A percentile compares a stretch with the other conserved stretches of the same genome.
Conservation (phyloP, 2,329 filamentous ascomycete species). For the Cladosporium phlei region DNA sequence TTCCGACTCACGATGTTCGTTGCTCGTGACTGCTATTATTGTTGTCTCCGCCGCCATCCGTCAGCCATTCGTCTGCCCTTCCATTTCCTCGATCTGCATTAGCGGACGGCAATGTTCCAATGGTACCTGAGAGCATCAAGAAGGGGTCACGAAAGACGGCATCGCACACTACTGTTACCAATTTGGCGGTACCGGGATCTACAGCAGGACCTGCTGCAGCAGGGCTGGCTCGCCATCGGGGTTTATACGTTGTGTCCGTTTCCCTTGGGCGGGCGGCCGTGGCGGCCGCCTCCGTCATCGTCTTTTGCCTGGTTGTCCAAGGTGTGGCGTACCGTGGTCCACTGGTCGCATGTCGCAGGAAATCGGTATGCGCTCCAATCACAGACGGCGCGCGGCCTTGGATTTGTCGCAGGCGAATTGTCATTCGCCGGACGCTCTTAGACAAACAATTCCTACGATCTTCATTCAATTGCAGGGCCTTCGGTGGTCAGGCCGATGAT, state of each 20-base stretch:
- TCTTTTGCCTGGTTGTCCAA: background rate
- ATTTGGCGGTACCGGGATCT: background rate
- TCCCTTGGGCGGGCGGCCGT: background rate
- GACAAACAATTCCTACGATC: background rate
- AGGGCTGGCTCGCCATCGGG: too few relatives aligned
- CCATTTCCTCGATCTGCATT: too few relatives aligned
- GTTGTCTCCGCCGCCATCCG: too few relatives aligned
- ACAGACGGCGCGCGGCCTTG: background rate
- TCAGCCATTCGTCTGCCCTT: too few relatives aligned
- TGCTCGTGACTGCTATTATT: too few relatives aligned
- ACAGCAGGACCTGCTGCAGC: background rate
- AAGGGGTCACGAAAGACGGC: background rate
- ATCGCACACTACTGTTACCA: background rate
- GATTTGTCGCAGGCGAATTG: background rate
- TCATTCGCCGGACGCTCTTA: background rate
- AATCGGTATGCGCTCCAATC: constrained; percentile 6
- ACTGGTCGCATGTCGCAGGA: too few relatives aligned
- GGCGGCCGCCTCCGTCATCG: background rate
- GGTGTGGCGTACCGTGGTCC: background rate
- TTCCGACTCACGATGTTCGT: too few relatives aligned
- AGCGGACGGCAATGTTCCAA: background rate
- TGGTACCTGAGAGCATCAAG: background rate
- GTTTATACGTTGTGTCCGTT: too few relatives aligned
- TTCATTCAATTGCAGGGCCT: too few relatives aligned
- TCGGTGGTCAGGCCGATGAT: background rate